Conservation (phyloP, 345 rosid species). For the Geranium brycei region DNA sequence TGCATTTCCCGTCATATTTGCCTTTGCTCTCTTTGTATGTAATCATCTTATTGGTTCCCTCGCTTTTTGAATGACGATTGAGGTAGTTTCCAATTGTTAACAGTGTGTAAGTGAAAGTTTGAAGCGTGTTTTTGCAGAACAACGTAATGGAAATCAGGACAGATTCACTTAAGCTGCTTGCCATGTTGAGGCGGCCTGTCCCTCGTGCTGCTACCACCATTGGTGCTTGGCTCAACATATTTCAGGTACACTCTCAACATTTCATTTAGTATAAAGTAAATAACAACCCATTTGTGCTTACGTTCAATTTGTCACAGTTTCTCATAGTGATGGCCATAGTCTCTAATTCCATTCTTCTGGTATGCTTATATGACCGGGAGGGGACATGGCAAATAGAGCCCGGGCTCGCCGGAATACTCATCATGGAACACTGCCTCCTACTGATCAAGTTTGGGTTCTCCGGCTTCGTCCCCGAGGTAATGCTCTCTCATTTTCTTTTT, state of each 20-base stretch:
- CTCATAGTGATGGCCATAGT: constrained; percentile 79
- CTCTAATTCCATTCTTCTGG: constrained; percentile 78
- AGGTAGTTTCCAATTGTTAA: neutral
- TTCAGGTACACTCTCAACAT: constrained; percentile 42
- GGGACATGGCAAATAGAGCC: constrained; percentile 91
- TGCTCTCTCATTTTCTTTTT: neutral
- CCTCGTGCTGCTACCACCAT: constrained; percentile 76
- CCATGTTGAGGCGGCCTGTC: constrained; percentile 60
- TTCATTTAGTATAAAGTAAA: neutral
- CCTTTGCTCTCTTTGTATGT: constrained; percentile 55
- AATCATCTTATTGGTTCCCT: neutral
- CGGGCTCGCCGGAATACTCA: constrained; percentile 70
- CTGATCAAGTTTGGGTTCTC: constrained; percentile 74
- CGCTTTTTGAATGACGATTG: neutral
- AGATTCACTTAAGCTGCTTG: constrained; percentile 71
- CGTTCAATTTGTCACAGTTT: constrained; percentile 26
- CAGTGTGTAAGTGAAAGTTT: neutral
- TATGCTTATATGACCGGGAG: constrained; percentile 75
- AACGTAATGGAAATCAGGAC: constrained; percentile 70
- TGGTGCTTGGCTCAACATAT: constrained; percentile 92
- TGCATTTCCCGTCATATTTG: constrained; percentile 82
- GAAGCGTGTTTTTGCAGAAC: constrained; percentile 31
- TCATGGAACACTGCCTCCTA: constrained; percentile 72
- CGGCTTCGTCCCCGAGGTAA: constrained; percentile 69
- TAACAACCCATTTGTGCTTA: too few relatives aligned